These are phyloP conservation scores for Anthracocystis setariae DNA, from an alignment of 1,284 basidiomycete genomes.

Conservation along the genomic window DNA sequence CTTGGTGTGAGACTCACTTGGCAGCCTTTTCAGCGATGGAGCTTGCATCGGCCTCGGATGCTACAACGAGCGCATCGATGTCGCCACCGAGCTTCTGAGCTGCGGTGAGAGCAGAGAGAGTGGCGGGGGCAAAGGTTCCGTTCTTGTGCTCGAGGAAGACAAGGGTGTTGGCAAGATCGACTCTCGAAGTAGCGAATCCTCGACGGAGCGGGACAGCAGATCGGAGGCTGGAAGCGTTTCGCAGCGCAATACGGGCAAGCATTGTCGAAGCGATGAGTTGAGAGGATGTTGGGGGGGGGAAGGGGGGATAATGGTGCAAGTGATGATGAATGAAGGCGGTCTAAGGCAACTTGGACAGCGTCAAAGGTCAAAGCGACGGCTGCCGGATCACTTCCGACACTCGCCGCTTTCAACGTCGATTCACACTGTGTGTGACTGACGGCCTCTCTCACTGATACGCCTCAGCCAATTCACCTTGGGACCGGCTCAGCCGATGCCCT, in stretches of 20 bases:
- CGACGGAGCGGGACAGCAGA: conserved; percentile 37
- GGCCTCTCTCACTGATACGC: too few species aligned
- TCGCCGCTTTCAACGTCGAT: too few species aligned
- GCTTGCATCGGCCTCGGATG: conserved; percentile 78
- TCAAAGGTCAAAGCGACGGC: too few species aligned
- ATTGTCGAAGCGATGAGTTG: conserved; percentile 48
- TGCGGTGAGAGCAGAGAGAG: conserved; percentile 89
- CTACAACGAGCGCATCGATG: conserved; percentile 87
- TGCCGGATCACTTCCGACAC: conserved; percentile 19
- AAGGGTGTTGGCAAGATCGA: conserved; percentile 72
- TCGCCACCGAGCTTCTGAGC: conserved; percentile 83
- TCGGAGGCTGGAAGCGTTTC: conserved; percentile 11
- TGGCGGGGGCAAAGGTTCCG: conserved; percentile 82
- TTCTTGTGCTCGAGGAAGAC: conserved; percentile 88
- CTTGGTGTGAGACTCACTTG: conserved; percentile 73
- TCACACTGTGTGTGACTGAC: too few species aligned
- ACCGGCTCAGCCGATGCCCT: conserved; percentile 33
- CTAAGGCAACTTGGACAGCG: neutral
- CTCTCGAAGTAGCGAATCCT: conserved; percentile 57
- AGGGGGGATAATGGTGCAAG: conserved; percentile 5
- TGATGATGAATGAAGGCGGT: neutral
- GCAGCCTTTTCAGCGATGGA: conserved; percentile 79
- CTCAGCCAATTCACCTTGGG: too few species aligned
- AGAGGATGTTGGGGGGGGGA: neutral
- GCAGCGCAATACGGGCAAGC: conserved; percentile 33